phyloP scores from a whole-genome alignment of 164 flowering plant genomes.

The Magnolia officinalis region DNA sequence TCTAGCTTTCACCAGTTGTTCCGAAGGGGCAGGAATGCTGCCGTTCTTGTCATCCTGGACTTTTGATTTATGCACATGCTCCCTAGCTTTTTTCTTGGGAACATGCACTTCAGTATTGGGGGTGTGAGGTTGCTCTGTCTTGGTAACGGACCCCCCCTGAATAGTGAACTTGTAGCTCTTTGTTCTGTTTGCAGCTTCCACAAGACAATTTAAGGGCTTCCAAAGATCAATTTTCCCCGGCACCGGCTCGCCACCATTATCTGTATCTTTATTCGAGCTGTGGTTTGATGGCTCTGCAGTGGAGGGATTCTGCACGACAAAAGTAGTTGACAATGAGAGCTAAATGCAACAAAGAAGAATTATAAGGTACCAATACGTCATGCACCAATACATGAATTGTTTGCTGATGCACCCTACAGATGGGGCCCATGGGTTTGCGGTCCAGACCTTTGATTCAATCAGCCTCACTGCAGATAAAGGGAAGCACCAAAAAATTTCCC shows the following conservation, averaged over 20 bases:
- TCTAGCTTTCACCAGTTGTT: conserved; percentile 43
- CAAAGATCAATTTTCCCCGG: conserved; percentile 72
- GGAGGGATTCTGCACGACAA: conserved; percentile 43
- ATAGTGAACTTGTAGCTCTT: conserved; percentile 51
- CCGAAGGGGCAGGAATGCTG: conserved; percentile 23
- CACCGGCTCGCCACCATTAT: conserved; percentile 37
- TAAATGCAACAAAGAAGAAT: neutral
- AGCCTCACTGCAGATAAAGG: neutral
- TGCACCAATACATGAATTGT: neutral
- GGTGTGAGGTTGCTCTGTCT: conserved; percentile 30
- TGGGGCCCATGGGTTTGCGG: neutral
- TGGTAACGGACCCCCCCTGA: conserved; percentile 37
- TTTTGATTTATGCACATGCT: conserved; percentile 36
- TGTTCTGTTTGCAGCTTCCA: conserved; percentile 88
- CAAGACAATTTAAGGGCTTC: conserved; percentile 87
- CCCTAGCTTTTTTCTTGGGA: conserved; percentile 46
- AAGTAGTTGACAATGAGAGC: neutral
- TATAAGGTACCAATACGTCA: too few species aligned
- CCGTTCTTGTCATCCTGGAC: conserved; percentile 42
- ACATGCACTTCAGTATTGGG: conserved; percentile 24
- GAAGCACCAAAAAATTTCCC: neutral
- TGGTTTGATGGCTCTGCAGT: conserved; percentile 44
- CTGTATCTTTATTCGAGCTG: conserved; percentile 32
- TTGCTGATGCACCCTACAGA: neutral
- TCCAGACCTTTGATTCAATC: neutral